Evolutionary conservation across 176 grass and related monocot genomes (phyloP).

Genomic region (Eleusine coracana): DNA sequence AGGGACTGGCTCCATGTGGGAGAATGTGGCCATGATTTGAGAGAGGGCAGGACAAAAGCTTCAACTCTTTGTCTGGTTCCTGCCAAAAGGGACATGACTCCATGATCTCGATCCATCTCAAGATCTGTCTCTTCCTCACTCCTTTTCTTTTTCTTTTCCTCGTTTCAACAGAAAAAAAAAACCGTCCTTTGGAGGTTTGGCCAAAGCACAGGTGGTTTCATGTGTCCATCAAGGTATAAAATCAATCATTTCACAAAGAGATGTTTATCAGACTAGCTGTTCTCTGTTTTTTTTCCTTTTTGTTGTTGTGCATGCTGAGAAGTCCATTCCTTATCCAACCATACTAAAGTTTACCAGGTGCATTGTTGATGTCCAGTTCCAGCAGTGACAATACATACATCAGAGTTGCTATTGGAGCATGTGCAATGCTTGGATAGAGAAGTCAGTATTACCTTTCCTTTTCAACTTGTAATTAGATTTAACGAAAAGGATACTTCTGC

Average conservation of each 20-base stretch:
- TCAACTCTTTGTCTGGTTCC: conserved; percentile 26
- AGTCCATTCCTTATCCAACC: neutral
- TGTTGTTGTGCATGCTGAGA: neutral
- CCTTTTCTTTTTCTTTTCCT: neutral
- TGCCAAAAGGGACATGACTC: conserved; percentile 29
- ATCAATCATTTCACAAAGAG: neutral
- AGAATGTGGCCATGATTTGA: conserved; percentile 30
- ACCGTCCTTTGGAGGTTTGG: neutral
- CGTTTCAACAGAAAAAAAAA: neutral
- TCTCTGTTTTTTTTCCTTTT: neutral
- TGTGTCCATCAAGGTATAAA: neutral
- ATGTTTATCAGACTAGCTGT: neutral
- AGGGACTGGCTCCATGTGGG: conserved; percentile 18
- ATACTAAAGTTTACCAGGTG: neutral
- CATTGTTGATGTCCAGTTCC: too few species aligned
- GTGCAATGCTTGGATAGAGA: too few species aligned
- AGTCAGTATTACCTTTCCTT: too few species aligned
- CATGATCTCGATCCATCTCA: conserved; percentile 7
- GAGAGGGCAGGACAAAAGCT: conserved; percentile 15
- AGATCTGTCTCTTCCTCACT: conserved; percentile 7
- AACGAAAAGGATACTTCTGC: neutral
- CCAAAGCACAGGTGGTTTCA: neutral
- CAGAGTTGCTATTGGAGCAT: too few species aligned
- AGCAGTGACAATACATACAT: too few species aligned
- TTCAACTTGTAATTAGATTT: too few species aligned